Evolutionary conservation across 192 early-diverging fungal genomes (phyloP), one percentile per base, ranked within the genome.

Genomic region (Haplosporangium gracile): DNA sequence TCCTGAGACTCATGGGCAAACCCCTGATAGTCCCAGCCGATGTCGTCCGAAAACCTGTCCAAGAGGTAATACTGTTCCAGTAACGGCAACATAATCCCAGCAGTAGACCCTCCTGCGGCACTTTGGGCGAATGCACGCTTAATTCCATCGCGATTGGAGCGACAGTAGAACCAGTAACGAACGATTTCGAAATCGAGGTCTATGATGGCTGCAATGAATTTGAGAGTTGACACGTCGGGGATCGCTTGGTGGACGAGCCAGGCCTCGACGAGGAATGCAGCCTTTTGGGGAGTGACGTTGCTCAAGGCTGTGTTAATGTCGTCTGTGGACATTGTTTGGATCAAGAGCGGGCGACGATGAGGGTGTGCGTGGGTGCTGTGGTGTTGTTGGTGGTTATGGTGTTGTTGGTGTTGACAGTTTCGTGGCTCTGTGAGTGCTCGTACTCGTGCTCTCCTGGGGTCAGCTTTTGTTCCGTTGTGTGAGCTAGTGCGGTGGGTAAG

Each of bases 111-210:
- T 43, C 9, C 26, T 34, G 24, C 43, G 4, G 53, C 20, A 18
- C 39, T 36, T 2, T 49, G 40, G 38, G 78, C 34, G 20, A 74
- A 60, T 5, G 72, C 78, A n/a, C 74, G 51, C 45, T 51, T 53
- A 36, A 80, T 74, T 13, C 78, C 72, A 13, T 68, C 42, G 1
- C 60, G 47, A 24, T 74, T 80, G 2, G 70, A 36, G 24, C 78
- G 72, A 47, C 78, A 80, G 34, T 71, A 26, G 45, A 80, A 74
- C 78, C 78, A 80, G 34, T 74, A 80, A 0, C 72, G 78, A 16
- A 74, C 60, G 24, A 80, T 55, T 26, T 74, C 60, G 22, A 68
- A 57, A 2, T 80, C 26, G 1, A 74, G 78, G 22, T 34, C 51
- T 5, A 63, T 72, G 16, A 51, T 24, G 0, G 43, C 34, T 11